Evolutionary conservation across 306 rosid genomes (phyloP).

Genomic region (Ormosia semicastrata): DNA sequence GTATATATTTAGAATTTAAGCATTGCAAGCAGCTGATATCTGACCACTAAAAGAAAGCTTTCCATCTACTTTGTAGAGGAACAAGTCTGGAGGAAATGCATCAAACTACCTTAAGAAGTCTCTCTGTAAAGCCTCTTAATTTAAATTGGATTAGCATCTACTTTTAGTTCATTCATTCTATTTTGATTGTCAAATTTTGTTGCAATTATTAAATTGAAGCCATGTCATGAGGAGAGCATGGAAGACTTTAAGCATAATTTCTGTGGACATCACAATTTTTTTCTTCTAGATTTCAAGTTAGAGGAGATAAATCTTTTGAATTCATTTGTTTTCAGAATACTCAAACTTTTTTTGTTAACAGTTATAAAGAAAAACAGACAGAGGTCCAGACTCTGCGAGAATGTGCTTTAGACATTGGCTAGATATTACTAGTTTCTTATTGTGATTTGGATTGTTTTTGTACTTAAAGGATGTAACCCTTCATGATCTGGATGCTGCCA

Average conservation of each 20-base stretch:
- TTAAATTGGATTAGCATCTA: background rate
- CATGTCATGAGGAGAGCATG: background rate
- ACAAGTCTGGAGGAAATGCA: background rate
- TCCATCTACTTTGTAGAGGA: background rate
- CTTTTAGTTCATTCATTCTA: background rate
- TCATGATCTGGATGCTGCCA: slow-evolving; percentile 87
- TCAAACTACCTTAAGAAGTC: background rate
- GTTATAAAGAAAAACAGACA: background rate
- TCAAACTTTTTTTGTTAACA: background rate
- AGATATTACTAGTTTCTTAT: slow-evolving; percentile 1
- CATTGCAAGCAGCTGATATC: background rate
- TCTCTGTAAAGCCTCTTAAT: background rate
- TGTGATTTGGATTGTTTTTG: slow-evolving; percentile 15
- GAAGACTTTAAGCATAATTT: background rate
- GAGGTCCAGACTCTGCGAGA: background rate
- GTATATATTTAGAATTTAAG: slow-evolving; percentile 1
- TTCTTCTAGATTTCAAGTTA: background rate
- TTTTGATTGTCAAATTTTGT: background rate
- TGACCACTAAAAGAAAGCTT: background rate
- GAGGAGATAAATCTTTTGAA: background rate
- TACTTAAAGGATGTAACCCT: slow-evolving; percentile 79
- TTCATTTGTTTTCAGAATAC: background rate
- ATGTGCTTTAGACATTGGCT: background rate
- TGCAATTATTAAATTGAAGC: background rate
- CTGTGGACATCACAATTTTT: background rate